phyloP scores from a whole-genome alignment of 129 eudicot genomes.

The Arctium minus region DNA sequence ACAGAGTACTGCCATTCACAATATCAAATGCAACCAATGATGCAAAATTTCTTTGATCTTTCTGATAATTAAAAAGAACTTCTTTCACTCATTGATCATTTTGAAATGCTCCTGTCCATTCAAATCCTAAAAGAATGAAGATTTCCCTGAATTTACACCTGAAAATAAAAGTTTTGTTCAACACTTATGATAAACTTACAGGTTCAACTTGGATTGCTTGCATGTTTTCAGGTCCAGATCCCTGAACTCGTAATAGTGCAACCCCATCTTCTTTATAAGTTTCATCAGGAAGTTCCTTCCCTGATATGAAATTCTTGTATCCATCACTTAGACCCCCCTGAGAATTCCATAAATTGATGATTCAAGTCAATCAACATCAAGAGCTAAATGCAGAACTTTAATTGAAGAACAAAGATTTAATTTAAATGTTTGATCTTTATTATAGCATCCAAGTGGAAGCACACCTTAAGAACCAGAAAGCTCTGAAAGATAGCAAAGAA shows the following conservation, averaged over 20 bases:
- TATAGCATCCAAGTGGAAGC: constrained; percentile 22
- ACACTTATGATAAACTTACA: constrained; percentile 40
- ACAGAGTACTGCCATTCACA: not conserved
- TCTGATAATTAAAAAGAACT: not conserved
- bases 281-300: constrained; percentile 71
- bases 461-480: constrained; percentile 81
- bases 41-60: not conserved
- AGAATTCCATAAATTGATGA: constrained; percentile 8
- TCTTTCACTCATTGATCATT: not conserved
- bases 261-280: constrained; percentile 80
- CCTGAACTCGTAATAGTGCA: constrained; percentile 93
- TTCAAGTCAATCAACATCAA: not conserved
- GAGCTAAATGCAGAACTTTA: not conserved
- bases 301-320: constrained; percentile 68
- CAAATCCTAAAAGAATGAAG: not conserved
- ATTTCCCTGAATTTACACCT: not conserved
- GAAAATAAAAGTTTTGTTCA: not conserved
- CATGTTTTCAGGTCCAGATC: constrained; percentile 96
- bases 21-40: not conserved
- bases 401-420: not conserved
- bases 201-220: constrained; percentile 99
- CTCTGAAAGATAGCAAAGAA: constrained; percentile 88
- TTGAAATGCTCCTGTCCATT: not conserved
- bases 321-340: constrained; percentile 92
- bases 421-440: not conserved